phyloP scores from a whole-genome alignment of 2,329 filamentous ascomycete genomes.

The Scedosporium aurantiacum region DNA sequence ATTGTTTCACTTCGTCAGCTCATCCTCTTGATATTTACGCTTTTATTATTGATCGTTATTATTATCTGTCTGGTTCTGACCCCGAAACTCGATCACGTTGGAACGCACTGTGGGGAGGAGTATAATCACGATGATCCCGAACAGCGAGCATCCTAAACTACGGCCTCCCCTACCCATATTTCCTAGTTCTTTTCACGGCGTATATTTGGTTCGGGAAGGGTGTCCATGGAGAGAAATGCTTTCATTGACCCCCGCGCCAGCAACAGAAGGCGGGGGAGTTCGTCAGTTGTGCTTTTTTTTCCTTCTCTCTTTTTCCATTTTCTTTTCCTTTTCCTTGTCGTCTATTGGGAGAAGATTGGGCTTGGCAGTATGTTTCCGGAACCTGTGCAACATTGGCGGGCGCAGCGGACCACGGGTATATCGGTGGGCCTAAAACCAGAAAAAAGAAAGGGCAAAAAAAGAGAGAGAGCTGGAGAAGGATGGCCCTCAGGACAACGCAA shows the following conservation, averaged over 20 bases:
- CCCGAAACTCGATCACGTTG: not conserved
- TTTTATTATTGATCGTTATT: not conserved
- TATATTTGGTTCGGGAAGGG: constrained; percentile 1
- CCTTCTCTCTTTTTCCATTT: not conserved
- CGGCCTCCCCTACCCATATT: not conserved
- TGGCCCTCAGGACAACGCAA: not conserved
- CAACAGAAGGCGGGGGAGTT: not conserved
- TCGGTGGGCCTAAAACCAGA: not conserved
- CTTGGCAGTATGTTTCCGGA: not conserved
- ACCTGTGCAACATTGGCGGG: not conserved
- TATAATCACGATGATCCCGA: not conserved
- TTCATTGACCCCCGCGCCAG: not conserved
- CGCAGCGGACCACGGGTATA: not conserved
- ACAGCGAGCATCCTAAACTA: not conserved
- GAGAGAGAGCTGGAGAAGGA: not conserved
- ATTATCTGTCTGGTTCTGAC: not conserved
- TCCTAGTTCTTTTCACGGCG: constrained; percentile 2
- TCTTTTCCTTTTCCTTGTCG: not conserved
- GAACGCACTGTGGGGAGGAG: not conserved
- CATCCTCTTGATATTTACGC: constrained; percentile 5
- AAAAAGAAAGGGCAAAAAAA: not conserved
- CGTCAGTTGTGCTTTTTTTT: not conserved
- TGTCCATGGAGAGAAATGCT: not conserved
- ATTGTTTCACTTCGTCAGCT: constrained; percentile 2
- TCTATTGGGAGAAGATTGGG: not conserved